A percentile compares a stretch with the other conserved stretches of the same genome.
Evolutionary conservation across 305 asterid species (phyloP).

Genomic region (Fraxinus dipetala): DNA sequence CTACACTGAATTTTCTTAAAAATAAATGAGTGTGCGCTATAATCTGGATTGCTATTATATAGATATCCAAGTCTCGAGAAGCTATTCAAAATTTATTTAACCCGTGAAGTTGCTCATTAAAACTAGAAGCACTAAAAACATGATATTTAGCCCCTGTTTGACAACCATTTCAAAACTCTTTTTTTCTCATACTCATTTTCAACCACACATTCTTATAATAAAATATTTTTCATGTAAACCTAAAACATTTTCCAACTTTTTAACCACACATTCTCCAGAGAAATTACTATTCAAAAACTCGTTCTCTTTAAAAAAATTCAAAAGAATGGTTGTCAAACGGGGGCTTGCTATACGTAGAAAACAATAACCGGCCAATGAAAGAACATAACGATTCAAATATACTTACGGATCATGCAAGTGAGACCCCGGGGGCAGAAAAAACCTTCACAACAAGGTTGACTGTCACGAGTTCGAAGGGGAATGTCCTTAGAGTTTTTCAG

Average conservation of each 20-base stretch:
- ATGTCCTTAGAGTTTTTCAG: conserved; percentile 56
- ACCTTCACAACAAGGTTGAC: conserved; percentile 91
- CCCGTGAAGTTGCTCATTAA: conserved; percentile 11
- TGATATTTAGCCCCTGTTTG: background rate
- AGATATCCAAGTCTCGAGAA: background rate
- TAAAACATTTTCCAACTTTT: too few species aligned
- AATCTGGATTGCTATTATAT: background rate
- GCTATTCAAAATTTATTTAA: conserved; percentile 4
- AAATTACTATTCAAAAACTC: background rate
- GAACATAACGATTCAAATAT: background rate
- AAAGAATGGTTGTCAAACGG: background rate
- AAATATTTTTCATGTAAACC: too few species aligned
- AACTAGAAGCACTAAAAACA: conserved; percentile 3
- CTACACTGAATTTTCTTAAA: background rate
- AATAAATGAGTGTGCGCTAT: background rate
- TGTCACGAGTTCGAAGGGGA: conserved; percentile 57
- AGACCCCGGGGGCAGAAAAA: conserved; percentile 95
- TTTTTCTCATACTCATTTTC: background rate
- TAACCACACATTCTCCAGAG: background rate
- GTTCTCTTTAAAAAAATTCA: background rate
- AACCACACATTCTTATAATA: background rate
- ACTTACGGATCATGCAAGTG: conserved; percentile 99
- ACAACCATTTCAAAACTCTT: background rate
- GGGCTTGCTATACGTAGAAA: background rate
- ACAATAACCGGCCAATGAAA: background rate